Conservation (phyloP, 371 early-diverging fungal genomes). For the Nematocida ausubeli region DNA sequence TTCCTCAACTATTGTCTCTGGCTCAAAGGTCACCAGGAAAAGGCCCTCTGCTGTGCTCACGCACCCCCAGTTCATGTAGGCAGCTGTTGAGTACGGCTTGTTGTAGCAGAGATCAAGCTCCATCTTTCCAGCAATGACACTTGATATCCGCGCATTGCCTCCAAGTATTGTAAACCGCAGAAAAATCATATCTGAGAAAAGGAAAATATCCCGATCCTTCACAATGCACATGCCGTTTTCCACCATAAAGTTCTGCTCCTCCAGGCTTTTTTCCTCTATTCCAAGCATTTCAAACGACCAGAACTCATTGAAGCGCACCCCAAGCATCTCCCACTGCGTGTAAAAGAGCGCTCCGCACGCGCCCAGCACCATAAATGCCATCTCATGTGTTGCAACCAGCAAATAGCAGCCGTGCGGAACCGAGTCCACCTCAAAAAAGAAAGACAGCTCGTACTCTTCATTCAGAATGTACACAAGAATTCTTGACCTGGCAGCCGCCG, state of each 20-base stretch:
- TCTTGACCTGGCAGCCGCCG: constrained; percentile 21
- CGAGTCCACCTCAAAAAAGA: constrained; percentile 42
- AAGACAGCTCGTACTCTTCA: constrained; percentile 27
- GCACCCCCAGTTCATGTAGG: background rate
- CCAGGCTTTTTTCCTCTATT: constrained; percentile 16
- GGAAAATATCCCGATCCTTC: constrained; percentile 23
- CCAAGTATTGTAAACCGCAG: constrained; percentile 32
- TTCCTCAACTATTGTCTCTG: background rate
- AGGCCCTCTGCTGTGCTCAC: constrained; percentile 4
- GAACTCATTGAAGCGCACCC: constrained; percentile 46
- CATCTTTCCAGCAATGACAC: background rate
- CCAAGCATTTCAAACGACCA: constrained; percentile 38
- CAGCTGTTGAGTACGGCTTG: constrained; percentile 1
- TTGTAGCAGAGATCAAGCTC: background rate
- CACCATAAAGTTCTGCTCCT: background rate
- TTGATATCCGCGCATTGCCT: background rate
- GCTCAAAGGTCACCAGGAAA: background rate
- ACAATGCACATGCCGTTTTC: constrained; percentile 20
- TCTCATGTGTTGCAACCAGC: constrained; percentile 18
- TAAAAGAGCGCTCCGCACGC: constrained; percentile 50
- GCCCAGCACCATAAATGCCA: constrained; percentile 54
- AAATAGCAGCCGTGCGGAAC: constrained; percentile 49
- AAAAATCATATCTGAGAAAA: constrained; percentile 20
- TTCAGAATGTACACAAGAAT: constrained; percentile 26
- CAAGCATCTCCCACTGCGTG: constrained; percentile 52